Conservation (phyloP, 768 basidiomycete species). For the Gymnopilus dilepis region DNA sequence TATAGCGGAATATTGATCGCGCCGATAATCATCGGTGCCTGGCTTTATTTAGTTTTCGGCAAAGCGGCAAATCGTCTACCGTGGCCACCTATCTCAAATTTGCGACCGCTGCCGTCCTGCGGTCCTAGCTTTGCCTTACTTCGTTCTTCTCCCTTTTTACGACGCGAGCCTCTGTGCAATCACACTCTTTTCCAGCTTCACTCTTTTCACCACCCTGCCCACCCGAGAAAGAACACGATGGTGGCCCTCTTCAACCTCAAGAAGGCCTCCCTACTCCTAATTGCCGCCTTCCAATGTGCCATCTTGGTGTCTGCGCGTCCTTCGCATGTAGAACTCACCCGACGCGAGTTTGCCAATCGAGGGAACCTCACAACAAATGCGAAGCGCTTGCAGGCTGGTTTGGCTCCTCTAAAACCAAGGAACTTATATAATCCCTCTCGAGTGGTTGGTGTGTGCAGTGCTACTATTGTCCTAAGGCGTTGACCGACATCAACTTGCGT, state of each 20-base stretch:
- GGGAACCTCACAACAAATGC: conserved; percentile 12
- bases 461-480: not conserved
- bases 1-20: too few species aligned
- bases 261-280: conserved; percentile 1
- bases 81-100: too few species aligned
- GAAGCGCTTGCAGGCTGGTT: conserved; percentile 19
- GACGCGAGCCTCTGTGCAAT: too few species aligned
- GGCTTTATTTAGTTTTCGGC: too few species aligned
- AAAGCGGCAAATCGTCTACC: too few species aligned
- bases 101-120: too few species aligned
- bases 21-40: too few species aligned
- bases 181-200: too few species aligned
- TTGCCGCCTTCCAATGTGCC: conserved; percentile 1
- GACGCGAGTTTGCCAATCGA: not conserved
- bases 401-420: conserved; percentile 20
- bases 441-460: conserved; percentile 4
- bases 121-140: too few species aligned
- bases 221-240: not conserved
- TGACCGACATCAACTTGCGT: not conserved
- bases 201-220: too few species aligned
- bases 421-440: conserved; percentile 15
- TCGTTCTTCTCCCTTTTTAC: too few species aligned
- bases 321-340: too few species aligned
- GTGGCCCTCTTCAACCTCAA: conserved; percentile 2
- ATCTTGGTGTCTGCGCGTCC: not conserved